Conservation (phyloP, 495 filamentous ascomycete species). For the Penicillium turbatum region DNA sequence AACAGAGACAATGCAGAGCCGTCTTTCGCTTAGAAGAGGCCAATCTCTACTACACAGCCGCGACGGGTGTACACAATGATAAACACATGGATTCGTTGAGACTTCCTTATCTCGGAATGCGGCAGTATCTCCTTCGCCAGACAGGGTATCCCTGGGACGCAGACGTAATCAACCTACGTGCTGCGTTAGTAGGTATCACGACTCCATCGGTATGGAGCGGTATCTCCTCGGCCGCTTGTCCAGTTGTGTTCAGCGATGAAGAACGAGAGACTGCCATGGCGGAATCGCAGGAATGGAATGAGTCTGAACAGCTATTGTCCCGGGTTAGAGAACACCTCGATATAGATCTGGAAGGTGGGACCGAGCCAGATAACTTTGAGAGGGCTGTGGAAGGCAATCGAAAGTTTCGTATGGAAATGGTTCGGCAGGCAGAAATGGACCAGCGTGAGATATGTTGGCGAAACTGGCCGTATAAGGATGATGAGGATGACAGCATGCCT, state of each 20-base stretch:
- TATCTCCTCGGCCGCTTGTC: slow-evolving; percentile 25
- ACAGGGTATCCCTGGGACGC: slow-evolving; percentile 36
- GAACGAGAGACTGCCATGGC: slow-evolving; percentile 26
- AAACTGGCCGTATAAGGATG: slow-evolving; percentile 35
- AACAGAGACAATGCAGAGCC: slow-evolving; percentile 25
- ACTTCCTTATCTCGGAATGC: slow-evolving; percentile 30
- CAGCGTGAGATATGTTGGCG: slow-evolving; percentile 25
- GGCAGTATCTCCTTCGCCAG: slow-evolving; percentile 31
- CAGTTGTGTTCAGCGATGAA: slow-evolving; percentile 27
- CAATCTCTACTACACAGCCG: slow-evolving; percentile 39
- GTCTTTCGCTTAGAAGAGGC: slow-evolving; percentile 32
- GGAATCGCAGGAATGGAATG: slow-evolving; percentile 36
- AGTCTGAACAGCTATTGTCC: slow-evolving; percentile 31
- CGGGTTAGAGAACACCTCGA: slow-evolving; percentile 22
- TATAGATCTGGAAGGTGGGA: slow-evolving; percentile 29
- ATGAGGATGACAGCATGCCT: slow-evolving; percentile 16
- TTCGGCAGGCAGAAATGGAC: slow-evolving; percentile 18
- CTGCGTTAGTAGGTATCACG: slow-evolving; percentile 33
- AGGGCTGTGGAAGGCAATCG: slow-evolving; percentile 16
- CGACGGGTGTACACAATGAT: slow-evolving; percentile 31
- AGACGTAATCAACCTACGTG: slow-evolving; percentile 34
- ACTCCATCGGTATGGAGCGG: slow-evolving; percentile 25
- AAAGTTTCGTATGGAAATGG: slow-evolving; percentile 22
- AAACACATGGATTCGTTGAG: slow-evolving; percentile 25
- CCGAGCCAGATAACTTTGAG: slow-evolving; percentile 27